Conservation (phyloP, 305 asterid species). For the Fraxinus xanthoxyloides region DNA sequence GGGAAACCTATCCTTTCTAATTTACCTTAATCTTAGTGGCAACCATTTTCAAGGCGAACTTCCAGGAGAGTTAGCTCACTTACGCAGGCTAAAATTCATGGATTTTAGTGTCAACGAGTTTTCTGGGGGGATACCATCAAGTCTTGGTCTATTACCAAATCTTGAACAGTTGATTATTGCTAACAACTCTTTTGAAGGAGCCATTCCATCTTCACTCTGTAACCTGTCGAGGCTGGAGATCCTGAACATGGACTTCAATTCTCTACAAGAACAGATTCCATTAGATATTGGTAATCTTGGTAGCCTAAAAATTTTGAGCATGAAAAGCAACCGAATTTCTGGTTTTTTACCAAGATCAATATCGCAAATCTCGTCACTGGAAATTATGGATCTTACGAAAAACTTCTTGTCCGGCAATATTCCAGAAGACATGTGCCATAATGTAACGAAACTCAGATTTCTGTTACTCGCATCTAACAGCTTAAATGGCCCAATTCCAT, state of each 20-base stretch:
- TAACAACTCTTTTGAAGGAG: not conserved
- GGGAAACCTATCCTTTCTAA: not conserved
- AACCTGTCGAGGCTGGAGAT: not conserved
- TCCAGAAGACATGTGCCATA: not conserved
- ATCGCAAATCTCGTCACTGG: not conserved
- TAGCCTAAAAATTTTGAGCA: not conserved
- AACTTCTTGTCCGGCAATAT: not conserved
- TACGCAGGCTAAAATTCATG: not conserved
- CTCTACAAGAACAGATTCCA: not conserved
- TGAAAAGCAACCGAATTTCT: not conserved
- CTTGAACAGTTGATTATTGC: not conserved
- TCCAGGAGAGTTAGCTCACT: not conserved
- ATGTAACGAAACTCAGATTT: not conserved
- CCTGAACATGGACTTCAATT: not conserved
- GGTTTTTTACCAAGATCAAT: not conserved
- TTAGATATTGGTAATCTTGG: too few species aligned
- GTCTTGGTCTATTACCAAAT: not conserved
- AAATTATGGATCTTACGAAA: too few species aligned
- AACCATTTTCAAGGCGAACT: not conserved
- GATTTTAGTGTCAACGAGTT: not conserved
- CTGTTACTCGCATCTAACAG: not conserved
- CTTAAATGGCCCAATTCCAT: not conserved
- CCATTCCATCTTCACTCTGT: not conserved
- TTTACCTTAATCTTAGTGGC: not conserved
- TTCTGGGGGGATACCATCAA: not conserved